A percentile compares a stretch with the other conserved stretches of the same genome.
Evolutionary conservation across 257 asterid species (phyloP).

Genomic region (Anisodus acutangulus): DNA sequence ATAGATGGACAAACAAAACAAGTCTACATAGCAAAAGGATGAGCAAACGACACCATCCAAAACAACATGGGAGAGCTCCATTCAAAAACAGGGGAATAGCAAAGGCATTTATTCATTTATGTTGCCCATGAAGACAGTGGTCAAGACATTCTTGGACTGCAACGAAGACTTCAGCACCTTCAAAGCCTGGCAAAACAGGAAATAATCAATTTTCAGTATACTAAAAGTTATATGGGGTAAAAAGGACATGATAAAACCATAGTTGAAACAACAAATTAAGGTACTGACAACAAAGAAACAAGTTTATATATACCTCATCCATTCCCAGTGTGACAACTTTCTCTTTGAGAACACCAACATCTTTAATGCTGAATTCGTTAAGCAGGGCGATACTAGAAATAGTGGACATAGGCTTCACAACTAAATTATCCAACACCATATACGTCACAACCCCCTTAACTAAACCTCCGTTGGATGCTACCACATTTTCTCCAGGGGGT

Average conservation of each 20-base stretch:
- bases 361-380: conserved; percentile 33
- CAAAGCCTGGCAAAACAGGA: neutral
- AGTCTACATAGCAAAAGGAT: no score
- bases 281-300: neutral
- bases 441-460: conserved; percentile 32
- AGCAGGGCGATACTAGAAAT: conserved; percentile 40
- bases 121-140: conserved; percentile 1
- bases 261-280: no score
- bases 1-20: no score
- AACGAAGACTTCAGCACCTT: conserved; percentile 32
- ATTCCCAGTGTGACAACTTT: conserved; percentile 40
- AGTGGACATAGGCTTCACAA: conserved; percentile 43
- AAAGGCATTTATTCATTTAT: neutral
- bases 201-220: neutral
- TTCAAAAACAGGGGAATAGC: neutral
- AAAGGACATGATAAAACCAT: no score
- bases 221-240: no score
- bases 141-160: conserved; percentile 25
- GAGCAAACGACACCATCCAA: no score
- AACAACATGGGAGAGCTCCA: no score
- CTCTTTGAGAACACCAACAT: conserved; percentile 40
- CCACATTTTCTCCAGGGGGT: neutral
- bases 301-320: conserved; percentile 31
- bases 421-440: conserved; percentile 49
- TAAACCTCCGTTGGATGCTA: neutral